These are phyloP conservation scores for Pseudocercospora cruenta DNA, from an alignment of 2,329 filamentous ascomycete species.

Conservation along the genomic window DNA sequence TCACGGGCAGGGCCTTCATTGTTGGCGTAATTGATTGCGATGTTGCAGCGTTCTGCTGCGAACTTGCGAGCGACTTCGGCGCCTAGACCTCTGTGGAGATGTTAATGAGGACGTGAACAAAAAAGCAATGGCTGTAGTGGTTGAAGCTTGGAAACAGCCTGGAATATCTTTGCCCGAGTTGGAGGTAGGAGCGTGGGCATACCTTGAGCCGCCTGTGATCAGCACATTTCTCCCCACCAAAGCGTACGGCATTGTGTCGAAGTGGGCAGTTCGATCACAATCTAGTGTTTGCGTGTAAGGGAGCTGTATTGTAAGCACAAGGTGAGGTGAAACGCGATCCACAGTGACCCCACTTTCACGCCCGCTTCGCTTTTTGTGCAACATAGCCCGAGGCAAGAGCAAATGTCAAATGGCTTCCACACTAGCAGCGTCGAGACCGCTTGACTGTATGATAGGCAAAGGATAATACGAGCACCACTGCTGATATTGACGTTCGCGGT, in stretches of 20 bases:
- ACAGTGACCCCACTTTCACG: not conserved
- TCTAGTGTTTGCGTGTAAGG: not conserved
- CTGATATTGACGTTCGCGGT: not conserved
- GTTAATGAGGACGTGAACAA: constrained; percentile 3
- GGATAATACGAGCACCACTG: not conserved
- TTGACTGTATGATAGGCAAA: not conserved
- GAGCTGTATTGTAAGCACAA: not conserved
- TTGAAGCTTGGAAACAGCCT: not conserved
- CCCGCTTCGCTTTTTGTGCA: not conserved
- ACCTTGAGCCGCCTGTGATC: constrained; percentile 67
- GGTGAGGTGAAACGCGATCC: not conserved
- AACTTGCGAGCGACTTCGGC: constrained; percentile 69
- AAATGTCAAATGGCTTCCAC: not conserved
- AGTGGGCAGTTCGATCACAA: not conserved
- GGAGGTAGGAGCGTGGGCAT: constrained; percentile 27
- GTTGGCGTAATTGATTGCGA: constrained; percentile 74
- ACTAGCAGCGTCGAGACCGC: not conserved
- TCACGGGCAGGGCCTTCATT: constrained; percentile 62
- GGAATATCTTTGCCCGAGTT: not conserved
- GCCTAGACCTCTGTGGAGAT: constrained; percentile 45
- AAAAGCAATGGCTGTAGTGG: not conserved
- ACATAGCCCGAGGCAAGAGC: not conserved
- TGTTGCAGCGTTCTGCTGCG: constrained; percentile 67
- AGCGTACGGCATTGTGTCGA: constrained; percentile 61
- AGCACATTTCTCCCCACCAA: constrained; percentile 65